Evolutionary conservation across 2,329 filamentous ascomycete species (phyloP).

Genomic region (Pestalotiopsis fici): DNA sequence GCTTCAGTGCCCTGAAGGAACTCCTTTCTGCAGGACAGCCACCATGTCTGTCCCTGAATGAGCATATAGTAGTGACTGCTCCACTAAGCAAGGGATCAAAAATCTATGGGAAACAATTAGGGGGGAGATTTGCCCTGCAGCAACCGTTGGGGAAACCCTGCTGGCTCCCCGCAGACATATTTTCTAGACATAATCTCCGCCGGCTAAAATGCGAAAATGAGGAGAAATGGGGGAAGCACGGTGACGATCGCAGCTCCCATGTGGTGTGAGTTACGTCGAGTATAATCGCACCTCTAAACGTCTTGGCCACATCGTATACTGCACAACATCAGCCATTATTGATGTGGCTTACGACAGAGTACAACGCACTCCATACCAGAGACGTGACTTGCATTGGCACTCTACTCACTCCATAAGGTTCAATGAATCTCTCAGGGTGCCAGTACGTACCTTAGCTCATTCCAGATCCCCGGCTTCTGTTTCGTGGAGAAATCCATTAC

Average conservation of each 20-base stretch:
- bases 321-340: neutral
- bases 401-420: neutral
- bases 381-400: neutral
- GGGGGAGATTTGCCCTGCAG: neutral
- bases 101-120: neutral
- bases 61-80: neutral
- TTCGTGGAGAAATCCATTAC: slow-evolving; percentile 4
- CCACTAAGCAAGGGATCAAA: neutral
- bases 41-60: neutral
- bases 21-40: too few relatives aligned
- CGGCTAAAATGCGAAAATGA: neutral
- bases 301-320: neutral
- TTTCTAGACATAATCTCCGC: neutral
- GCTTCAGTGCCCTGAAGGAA: neutral
- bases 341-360: neutral
- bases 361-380: neutral
- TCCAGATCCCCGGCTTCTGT: neutral
- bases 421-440: neutral
- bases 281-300: neutral
- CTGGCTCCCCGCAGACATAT: neutral
- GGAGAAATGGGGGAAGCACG: neutral
- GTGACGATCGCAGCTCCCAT: neutral
- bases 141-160: neutral
- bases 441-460: neutral
- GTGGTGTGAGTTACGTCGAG: neutral